Conservation (phyloP, 2,329 filamentous ascomycete species). For the Leptoxyphium fumago region DNA sequence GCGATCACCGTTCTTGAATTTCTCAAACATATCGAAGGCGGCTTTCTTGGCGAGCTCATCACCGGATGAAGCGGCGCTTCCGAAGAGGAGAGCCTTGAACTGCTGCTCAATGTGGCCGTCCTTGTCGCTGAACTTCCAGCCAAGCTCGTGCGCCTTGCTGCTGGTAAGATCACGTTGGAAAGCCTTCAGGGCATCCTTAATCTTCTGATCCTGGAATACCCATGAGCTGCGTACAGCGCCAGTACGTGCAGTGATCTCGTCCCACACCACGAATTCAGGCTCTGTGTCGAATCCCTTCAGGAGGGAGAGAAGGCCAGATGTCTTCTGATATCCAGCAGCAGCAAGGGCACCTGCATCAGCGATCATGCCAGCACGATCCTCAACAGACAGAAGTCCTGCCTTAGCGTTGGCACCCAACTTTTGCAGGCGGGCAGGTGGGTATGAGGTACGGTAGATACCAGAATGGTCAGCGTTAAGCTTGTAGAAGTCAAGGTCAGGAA, state of each 20-base stretch:
- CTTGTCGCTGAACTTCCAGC: constrained; percentile 72
- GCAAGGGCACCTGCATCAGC: constrained; percentile 75
- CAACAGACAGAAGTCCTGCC: constrained; percentile 62
- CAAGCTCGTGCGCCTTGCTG: constrained; percentile 68
- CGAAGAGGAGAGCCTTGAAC: constrained; percentile 86
- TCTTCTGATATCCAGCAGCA: constrained; percentile 83
- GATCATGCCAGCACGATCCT: constrained; percentile 90
- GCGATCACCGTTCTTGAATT: constrained; percentile 65
- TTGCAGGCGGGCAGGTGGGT: constrained; percentile 64
- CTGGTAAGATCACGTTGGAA: constrained; percentile 71
- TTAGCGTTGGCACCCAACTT: constrained; percentile 83
- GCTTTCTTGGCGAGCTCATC: constrained; percentile 66
- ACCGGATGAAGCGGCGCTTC: constrained; percentile 63
- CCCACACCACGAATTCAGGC: constrained; percentile 86
- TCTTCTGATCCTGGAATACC: constrained; percentile 67
- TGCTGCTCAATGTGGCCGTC: constrained; percentile 88
- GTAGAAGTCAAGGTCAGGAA: constrained; percentile 75
- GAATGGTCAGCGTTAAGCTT: constrained; percentile 95
- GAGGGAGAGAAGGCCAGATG: constrained; percentile 72
- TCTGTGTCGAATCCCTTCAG: constrained; percentile 72
- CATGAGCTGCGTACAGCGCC: constrained; percentile 69
- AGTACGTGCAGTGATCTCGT: constrained; percentile 70
- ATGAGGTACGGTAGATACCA: constrained; percentile 80
- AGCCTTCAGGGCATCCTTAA: constrained; percentile 61
- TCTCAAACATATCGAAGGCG: constrained; percentile 79